These are phyloP conservation scores for Colletotrichum endophyticum DNA, from an alignment of 2,329 filamentous ascomycete genomes.

Conservation along the genomic window DNA sequence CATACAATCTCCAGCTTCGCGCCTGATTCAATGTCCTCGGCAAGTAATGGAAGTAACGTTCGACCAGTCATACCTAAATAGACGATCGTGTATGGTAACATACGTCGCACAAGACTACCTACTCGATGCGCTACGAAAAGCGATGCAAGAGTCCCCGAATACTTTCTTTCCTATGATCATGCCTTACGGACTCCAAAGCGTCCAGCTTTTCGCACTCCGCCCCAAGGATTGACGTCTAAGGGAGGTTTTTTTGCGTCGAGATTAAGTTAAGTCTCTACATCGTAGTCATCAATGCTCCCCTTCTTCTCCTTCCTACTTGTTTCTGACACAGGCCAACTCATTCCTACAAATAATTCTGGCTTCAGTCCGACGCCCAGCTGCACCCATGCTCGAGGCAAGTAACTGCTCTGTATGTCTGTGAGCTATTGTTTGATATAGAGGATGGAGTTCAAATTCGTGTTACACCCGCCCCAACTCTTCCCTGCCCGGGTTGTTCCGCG, in stretches of 20 bases:
- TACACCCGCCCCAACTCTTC: not conserved
- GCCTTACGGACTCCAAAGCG: too few species aligned
- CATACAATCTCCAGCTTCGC: fast-evolving
- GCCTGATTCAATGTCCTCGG: not conserved
- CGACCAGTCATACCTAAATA: not conserved
- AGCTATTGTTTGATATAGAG: not conserved
- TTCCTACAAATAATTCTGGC: too few species aligned
- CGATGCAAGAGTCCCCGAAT: too few species aligned
- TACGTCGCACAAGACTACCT: too few species aligned
- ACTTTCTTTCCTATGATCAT: too few species aligned
- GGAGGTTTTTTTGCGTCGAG: too few species aligned
- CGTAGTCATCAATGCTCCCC: not conserved
- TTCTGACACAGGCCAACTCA: fast-evolving
- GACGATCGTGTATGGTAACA: not conserved
- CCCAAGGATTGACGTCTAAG: too few species aligned
- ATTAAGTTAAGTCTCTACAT: fast-evolving
- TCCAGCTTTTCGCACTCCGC: too few species aligned
- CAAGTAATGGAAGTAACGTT: not conserved
- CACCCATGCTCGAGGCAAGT: not conserved
- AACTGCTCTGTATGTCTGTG: fast-evolving
- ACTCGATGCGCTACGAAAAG: too few species aligned
- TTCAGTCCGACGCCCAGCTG: too few species aligned
- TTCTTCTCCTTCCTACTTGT: not conserved
- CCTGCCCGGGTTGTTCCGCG: not conserved
- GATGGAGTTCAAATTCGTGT: not conserved